phyloP scores from a whole-genome alignment of 139 green algal genomes.

The Yamagishiella unicocca region DNA sequence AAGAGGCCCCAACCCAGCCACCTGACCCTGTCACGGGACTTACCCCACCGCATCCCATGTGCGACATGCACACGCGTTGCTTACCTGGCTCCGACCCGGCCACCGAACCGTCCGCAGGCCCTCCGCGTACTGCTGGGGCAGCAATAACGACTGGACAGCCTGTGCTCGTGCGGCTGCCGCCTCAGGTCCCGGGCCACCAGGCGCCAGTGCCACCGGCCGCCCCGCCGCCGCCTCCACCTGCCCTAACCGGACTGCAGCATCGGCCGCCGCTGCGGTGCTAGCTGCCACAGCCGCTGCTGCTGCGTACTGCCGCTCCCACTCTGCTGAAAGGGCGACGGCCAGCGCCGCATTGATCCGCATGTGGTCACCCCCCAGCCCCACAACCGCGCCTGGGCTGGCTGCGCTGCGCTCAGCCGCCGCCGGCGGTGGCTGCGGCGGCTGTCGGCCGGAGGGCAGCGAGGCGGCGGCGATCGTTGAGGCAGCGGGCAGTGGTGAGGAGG shows the following conservation, averaged over 20 bases:
- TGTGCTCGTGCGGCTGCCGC: slow-evolving; percentile 31
- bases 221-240: not conserved
- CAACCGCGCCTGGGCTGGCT: not conserved
- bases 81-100: slow-evolving; percentile 87
- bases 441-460: no score
- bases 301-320: slow-evolving; percentile 68
- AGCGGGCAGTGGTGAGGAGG: no score
- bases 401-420: not conserved
- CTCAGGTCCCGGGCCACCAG: not conserved
- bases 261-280: slow-evolving; percentile 33
- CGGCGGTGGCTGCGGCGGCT: no score
- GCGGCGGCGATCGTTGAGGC: not conserved
- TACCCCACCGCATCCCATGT: no score
- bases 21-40: no score
- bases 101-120: slow-evolving; percentile 70
- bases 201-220: not conserved
- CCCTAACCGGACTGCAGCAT: slow-evolving; percentile 33
- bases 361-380: slow-evolving; percentile 88
- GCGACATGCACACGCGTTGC: no score
- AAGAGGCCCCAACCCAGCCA: no score
- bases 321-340: slow-evolving; percentile 82
- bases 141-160: slow-evolving; percentile 34
- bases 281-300: slow-evolving; percentile 22
- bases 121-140: slow-evolving; percentile 68
- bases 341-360: slow-evolving; percentile 91